A percentile compares a stretch with the other conserved stretches of the same genome.
Evolutionary conservation across 2,329 filamentous ascomycete species (phyloP).

Genomic region (Neopestalotiopsis rosae): DNA sequence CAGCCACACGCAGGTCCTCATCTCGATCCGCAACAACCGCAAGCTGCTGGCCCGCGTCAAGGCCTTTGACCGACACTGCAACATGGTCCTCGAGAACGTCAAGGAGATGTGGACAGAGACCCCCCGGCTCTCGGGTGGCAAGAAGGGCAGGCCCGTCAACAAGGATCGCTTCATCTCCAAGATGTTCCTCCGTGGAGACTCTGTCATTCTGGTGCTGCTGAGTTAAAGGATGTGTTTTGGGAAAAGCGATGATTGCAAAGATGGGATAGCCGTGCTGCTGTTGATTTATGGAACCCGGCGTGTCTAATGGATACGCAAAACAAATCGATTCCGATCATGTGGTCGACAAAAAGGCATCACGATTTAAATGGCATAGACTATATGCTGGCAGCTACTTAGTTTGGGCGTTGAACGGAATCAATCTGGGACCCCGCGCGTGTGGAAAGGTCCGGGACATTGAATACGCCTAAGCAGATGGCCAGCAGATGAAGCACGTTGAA

Average conservation of each 20-base stretch:
- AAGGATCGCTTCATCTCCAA: constrained; percentile 99
- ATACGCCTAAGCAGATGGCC: neutral
- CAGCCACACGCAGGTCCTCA: constrained; percentile 93
- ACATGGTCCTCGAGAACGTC: constrained; percentile 97
- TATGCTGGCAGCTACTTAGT: constrained; percentile 2
- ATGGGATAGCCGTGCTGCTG: neutral
- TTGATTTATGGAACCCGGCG: neutral
- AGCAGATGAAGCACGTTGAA: neutral
- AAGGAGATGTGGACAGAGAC: constrained; percentile 99
- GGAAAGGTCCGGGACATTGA: neutral
- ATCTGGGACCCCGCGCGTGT: neutral
- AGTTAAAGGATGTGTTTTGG: constrained; percentile 57
- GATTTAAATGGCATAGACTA: neutral
- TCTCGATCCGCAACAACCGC: constrained; percentile 97
- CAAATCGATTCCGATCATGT: neutral
- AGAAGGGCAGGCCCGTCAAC: constrained; percentile 90
- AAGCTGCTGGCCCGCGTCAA: constrained; percentile 97
- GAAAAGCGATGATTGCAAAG: neutral
- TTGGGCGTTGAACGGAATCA: neutral
- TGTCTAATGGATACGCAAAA: neutral
- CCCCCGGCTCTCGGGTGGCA: constrained; percentile 79
- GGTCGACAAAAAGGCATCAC: neutral
- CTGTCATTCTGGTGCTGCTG: constrained; percentile 84
- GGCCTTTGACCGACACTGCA: constrained; percentile 98
- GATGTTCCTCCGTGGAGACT: constrained; percentile 91